A percentile compares a stretch with the other conserved stretches of the same genome.
These are phyloP conservation scores for Coniochaeta hoffmannii DNA, from an alignment of 2,329 filamentous ascomycete genomes.

Conservation along the genomic window DNA sequence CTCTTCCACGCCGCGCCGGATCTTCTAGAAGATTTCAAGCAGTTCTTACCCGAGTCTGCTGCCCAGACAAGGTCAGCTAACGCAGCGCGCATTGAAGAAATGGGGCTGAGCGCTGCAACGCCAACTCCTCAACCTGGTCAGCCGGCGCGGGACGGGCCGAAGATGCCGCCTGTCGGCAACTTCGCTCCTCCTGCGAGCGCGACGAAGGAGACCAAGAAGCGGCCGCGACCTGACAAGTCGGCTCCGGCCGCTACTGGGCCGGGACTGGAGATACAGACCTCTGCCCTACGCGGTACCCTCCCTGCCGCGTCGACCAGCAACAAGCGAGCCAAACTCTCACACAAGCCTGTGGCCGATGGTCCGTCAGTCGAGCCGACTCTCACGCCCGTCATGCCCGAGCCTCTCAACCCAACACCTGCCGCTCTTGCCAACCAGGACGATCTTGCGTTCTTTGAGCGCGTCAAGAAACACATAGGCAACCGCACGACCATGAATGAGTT, in stretches of 20 bases:
- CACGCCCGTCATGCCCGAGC: conserved; percentile 80
- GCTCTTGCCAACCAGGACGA: conserved; percentile 76
- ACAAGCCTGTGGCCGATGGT: conserved; percentile 54
- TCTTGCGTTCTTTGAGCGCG: conserved; percentile 87
- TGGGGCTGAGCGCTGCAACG: conserved; percentile 42
- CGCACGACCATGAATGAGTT: conserved; percentile 92
- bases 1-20: conserved; percentile 91
- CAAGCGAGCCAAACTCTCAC: conserved; percentile 69
- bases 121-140: conserved; percentile 49
- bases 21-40: conserved; percentile 95
- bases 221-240: conserved; percentile 56
- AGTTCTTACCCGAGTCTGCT: conserved; percentile 87
- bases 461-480: conserved; percentile 93
- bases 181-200: conserved; percentile 79
- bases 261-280: conserved; percentile 32
- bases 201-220: conserved; percentile 86
- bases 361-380: conserved; percentile 74
- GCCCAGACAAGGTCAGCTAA: conserved; percentile 50
- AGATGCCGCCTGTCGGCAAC: conserved; percentile 89
- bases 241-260: conserved; percentile 39
- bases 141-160: conserved; percentile 52
- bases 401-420: conserved; percentile 68
- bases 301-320: conserved; percentile 24
- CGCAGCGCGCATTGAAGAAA: conserved; percentile 56
- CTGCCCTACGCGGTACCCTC: conserved; percentile 26